Percentiles rank a stretch among this genome's conserved stretches.
phyloP scores from a whole-genome alignment of 176 grass and related monocot species.

The Pharus latifolius region DNA sequence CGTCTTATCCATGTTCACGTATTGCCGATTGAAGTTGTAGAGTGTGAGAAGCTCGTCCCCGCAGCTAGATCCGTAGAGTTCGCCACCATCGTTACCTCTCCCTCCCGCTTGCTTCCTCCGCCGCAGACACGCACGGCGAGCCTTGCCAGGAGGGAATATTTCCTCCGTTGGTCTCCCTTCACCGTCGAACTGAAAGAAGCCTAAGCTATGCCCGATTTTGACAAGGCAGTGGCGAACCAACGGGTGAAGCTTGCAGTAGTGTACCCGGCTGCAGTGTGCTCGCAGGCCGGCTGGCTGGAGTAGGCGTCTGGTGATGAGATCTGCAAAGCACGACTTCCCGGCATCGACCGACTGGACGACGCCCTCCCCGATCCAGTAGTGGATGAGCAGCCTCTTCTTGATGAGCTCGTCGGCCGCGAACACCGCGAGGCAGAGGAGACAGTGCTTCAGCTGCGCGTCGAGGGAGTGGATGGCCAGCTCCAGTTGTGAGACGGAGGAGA shows the following conservation, averaged over 20 bases:
- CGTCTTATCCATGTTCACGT: not conserved
- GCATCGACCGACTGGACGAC: not conserved
- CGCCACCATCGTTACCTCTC: not conserved
- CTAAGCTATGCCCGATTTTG: not conserved
- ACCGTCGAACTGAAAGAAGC: not conserved
- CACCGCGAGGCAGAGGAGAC: not conserved
- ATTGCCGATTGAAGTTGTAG: not conserved
- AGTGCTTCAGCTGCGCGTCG: not conserved
- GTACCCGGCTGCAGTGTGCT: not conserved
- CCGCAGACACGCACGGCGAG: no score
- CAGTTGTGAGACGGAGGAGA: no score
- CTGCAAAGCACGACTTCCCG: not conserved
- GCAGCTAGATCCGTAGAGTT: not conserved
- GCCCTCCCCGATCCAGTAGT: not conserved
- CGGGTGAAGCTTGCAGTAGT: not conserved
- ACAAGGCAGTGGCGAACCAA: not conserved
- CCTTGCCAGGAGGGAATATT: no score
- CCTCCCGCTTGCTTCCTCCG: no score
- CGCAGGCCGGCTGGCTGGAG: not conserved
- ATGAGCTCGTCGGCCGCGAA: not conserved
- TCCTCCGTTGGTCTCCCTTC: no score
- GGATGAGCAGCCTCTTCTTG: not conserved
- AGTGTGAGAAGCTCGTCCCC: not conserved
- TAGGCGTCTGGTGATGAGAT: not conserved
- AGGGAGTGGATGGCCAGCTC: no score